A percentile compares a stretch with the other conserved stretches of the same genome.
These are phyloP conservation scores for Schizonepeta tenuifolia DNA, from an alignment of 257 asterid species.

Conservation along the genomic window DNA sequence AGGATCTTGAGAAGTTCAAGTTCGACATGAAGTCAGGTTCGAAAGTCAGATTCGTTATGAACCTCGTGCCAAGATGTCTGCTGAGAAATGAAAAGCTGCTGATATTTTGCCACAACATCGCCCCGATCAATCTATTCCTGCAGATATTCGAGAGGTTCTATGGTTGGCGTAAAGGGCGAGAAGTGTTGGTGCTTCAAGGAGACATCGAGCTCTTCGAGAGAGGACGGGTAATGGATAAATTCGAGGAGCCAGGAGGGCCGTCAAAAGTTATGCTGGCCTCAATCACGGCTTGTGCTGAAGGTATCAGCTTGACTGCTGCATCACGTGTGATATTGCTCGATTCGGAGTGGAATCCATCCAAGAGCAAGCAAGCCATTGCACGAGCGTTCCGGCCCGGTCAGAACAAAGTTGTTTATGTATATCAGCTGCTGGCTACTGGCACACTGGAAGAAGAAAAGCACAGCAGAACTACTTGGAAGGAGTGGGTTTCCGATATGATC, in stretches of 20 bases:
- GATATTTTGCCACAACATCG: conserved; percentile 92
- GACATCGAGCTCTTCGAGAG: conserved; percentile 95
- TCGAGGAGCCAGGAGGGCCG: conserved; percentile 87
- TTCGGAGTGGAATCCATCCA: conserved; percentile 98
- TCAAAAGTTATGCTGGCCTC: conserved; percentile 95
- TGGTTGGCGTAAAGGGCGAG: conserved; percentile 87
- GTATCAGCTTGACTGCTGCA: conserved; percentile 93
- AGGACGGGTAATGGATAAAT: conserved; percentile 89
- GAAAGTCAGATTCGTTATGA: conserved; percentile 90
- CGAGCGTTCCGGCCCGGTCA: conserved; percentile 97
- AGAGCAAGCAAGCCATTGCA: conserved; percentile 96
- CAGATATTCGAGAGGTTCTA: conserved; percentile 76
- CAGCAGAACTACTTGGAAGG: conserved; percentile 93
- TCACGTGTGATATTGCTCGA: conserved; percentile 88
- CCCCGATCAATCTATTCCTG: conserved; percentile 83
- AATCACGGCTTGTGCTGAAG: conserved; percentile 94
- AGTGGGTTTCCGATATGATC: conserved; percentile 99
- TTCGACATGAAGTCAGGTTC: conserved; percentile 83
- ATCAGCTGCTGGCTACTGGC: conserved; percentile 86
- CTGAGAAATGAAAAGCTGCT: conserved; percentile 73
- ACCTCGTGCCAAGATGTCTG: conserved; percentile 83
- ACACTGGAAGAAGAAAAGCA: conserved; percentile 93
- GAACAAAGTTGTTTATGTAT: conserved; percentile 90
- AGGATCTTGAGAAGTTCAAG: conserved; percentile 70
- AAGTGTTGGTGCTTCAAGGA: conserved; percentile 91